These are phyloP conservation scores for Forsythia viridissima DNA, from an alignment of 257 asterid genomes.

Conservation along the genomic window DNA sequence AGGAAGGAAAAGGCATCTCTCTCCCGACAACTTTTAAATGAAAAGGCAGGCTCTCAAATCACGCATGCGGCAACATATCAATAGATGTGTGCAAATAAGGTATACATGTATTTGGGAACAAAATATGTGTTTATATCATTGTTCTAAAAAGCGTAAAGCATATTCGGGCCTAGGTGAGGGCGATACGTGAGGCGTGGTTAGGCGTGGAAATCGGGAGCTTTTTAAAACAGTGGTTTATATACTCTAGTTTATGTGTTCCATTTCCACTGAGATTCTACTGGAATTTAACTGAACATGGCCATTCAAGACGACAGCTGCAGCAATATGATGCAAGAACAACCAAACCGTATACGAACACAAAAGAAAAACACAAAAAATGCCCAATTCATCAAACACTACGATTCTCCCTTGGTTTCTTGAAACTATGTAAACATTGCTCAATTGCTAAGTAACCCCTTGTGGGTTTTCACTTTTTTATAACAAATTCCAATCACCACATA, in stretches of 20 bases:
- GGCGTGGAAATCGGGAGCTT: too few relatives aligned
- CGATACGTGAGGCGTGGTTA: too few relatives aligned
- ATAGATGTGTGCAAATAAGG: too few relatives aligned
- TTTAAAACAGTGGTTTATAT: too few relatives aligned
- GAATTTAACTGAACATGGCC: not conserved
- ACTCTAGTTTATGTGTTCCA: not conserved
- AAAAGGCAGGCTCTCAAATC: not conserved
- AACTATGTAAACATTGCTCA: not conserved
- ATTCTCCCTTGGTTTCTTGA: not conserved
- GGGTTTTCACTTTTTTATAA: too few relatives aligned
- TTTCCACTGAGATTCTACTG: not conserved
- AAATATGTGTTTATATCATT: too few relatives aligned
- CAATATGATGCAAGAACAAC: not conserved
- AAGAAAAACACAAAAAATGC: not conserved
- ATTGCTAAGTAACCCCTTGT: too few relatives aligned
- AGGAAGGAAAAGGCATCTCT: not conserved
- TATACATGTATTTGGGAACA: too few relatives aligned
- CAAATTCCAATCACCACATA: too few relatives aligned
- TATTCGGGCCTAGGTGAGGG: too few relatives aligned
- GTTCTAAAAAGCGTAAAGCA: too few relatives aligned
- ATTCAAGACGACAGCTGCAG: not conserved
- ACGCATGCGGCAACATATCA: not conserved
- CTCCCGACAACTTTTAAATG: not conserved
- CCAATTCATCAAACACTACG: not conserved
- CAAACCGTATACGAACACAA: not conserved